Evolutionary conservation across 805 yeast genomes (phyloP).

Genomic region (Myxozyma vanderwaltii): DNA sequence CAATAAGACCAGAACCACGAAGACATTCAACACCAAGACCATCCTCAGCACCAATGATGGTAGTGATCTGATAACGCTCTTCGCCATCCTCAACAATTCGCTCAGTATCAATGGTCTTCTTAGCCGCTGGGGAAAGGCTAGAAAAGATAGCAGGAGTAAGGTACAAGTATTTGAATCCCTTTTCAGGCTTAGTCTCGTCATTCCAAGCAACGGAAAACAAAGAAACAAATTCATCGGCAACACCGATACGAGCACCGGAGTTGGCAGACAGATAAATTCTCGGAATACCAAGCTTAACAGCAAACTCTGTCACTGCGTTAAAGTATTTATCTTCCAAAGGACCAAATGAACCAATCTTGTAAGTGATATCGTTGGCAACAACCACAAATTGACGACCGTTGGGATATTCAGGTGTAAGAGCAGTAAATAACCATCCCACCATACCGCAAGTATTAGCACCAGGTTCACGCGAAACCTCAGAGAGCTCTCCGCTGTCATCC

Average conservation of each 20-base stretch:
- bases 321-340: constrained; percentile 93
- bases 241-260: constrained; percentile 98
- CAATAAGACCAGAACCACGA: constrained; percentile 96
- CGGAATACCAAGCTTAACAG: constrained; percentile 89
- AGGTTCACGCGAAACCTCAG: constrained; percentile 91
- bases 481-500: constrained; percentile 76
- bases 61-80: constrained; percentile 74
- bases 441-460: constrained; percentile 96
- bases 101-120: constrained; percentile 66
- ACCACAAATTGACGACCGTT: constrained; percentile 90
- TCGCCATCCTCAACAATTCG: constrained; percentile 82
- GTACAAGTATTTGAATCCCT: constrained; percentile 90
- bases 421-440: constrained; percentile 92
- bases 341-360: constrained; percentile 97
- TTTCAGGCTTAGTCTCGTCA: constrained; percentile 67
- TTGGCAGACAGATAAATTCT: constrained; percentile 95
- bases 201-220: constrained; percentile 92
- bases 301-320: constrained; percentile 88
- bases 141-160: constrained; percentile 71
- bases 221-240: constrained; percentile 94
- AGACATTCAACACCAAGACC: constrained; percentile 99
- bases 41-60: constrained; percentile 90
- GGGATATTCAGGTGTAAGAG: constrained; percentile 96
- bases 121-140: constrained; percentile 45
- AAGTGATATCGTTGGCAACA: constrained; percentile 96